Base-by-base conservation (phyloP, 768 basidiomycete species). In the Pisolithus marmoratus region DNA sequence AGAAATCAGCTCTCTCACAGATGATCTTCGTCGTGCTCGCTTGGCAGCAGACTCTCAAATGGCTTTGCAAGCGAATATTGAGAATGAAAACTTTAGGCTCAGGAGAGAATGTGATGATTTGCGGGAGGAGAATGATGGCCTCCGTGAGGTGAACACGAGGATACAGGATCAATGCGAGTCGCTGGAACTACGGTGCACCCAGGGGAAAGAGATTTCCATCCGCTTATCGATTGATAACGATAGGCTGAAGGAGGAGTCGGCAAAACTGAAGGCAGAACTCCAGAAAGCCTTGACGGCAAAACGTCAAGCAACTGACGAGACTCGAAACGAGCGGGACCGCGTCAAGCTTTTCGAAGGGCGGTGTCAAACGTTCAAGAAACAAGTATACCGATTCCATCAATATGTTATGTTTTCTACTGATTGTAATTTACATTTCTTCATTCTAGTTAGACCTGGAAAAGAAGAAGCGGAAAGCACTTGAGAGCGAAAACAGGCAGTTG, bases 381-480 rank as follows among this genome's bases (percentile, higher is more conserved):
- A 60, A 59, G 67, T 68, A 58, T 14, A 22, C 45, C 7, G 26
- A 31, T 44, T 5, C 24, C 7, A 2, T 38, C n/a, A 17, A 4
- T 34, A 19, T 17, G 8, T 34, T 3, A 34, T 14, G 5, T 45
- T 31, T 36, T 15, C 26, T 17, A 11, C 46, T 38, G n/a, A 27
- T 29, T 14, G 12, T 19, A 47, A 51, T 54, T 58, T 11, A n/a
- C 17, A 12, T 42, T 19, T 29, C 17, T 4, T 15, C 9, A 24
- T 11, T 19, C 20, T 43, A 66, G 65, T 52, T 46, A 26, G 55
- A 53, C 17, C 60, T 62, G 8, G 56, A 64, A 46, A 66, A 48
- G 51, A 63, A 58, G 52, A 67, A 68, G 41, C 56, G 58, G 34
- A 62, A 63, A 38, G 62, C 60, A 2, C 43, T 68, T 2, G n/a